Base-by-base conservation (phyloP, 768 basidiomycete genomes). In the Sporobolomyces pararoseus region DNA sequence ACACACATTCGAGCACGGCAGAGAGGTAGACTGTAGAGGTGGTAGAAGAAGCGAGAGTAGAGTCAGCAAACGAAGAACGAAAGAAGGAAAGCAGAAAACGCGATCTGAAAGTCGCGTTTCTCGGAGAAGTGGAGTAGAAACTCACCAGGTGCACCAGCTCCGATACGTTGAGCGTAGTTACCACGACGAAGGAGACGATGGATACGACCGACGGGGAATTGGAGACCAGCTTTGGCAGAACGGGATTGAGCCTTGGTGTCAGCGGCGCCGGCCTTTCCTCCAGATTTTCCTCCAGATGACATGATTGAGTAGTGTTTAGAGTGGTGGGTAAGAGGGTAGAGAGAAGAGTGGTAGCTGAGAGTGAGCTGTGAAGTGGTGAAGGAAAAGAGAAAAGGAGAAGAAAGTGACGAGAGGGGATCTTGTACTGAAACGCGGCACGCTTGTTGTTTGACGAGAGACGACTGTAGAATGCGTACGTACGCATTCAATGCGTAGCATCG, bases 1-100 rank as follows among this genome's bases (percentile, higher is more conserved):
- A n/a, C n/a, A n/a, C n/a, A n/a, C n/a, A 92, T 80, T 92, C 91
- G 32, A 92, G 84, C 63, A 91, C 90, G 60, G 89, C 89, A 66
- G 89, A 87, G 66, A 90, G 85, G 80, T 90, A 91, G 58, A 90
- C 90, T 87, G 65, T 4, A 34, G 9, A 23, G 9, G 39, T n/a
- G 44, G n/a, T n/a, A n/a, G n/a, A n/a, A n/a, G n/a, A n/a, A n/a
- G n/a, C n/a, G n/a, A n/a, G n/a, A n/a, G n/a, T n/a, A n/a, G n/a
- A n/a, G n/a, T n/a, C n/a, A 19, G 3, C 0, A 12, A 16, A 16
- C 2, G 29, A 53, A 27, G 42, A 34, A 62, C n/a, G 6, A 29
- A 23, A 2, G 19, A 14, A n/a, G 9, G n/a, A 29, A 27, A 32
- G 9, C 39, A 42, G 39, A 42, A 9, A 42, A 49, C 32, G 27